Percentiles rank a stretch among this genome's conserved stretches.
Evolutionary conservation across 2,329 filamentous ascomycete species (phyloP).

Genomic region (Dissoconium aciculare): DNA sequence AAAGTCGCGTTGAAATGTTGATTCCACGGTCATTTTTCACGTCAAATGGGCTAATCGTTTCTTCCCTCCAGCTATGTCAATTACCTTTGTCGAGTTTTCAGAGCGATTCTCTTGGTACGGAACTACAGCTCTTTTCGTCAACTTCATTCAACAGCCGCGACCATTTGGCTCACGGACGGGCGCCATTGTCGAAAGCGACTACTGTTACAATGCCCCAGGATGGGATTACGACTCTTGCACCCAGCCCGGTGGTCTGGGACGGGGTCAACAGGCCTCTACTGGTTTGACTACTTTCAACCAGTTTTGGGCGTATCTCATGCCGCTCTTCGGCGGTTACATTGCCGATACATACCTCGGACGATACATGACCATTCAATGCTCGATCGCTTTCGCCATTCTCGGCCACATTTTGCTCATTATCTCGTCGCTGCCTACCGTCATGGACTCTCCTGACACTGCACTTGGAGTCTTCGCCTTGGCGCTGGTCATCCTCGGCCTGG

Average conservation of each 20-base stretch:
- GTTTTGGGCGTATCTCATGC: slow-evolving; percentile 35
- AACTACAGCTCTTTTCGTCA: slow-evolving; percentile 34
- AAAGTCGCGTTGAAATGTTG: no score
- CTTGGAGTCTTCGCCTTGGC: slow-evolving; percentile 51
- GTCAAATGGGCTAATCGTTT: no score
- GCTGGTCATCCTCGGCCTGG: slow-evolving; percentile 54
- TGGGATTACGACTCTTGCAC: slow-evolving; percentile 17
- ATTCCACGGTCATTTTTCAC: no score
- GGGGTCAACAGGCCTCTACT: slow-evolving; percentile 30
- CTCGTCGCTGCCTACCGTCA: slow-evolving; percentile 48
- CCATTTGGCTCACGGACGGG: slow-evolving; percentile 25
- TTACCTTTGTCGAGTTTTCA: slow-evolving; percentile 35
- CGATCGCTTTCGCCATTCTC: slow-evolving; percentile 46
- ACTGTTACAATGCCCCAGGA: slow-evolving; percentile 23
- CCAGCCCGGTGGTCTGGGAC: slow-evolving; percentile 27
- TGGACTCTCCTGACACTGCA: slow-evolving; percentile 39
- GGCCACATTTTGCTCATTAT: slow-evolving; percentile 53
- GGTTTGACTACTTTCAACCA: slow-evolving; percentile 34
- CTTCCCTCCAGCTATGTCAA: slow-evolving; percentile 30
- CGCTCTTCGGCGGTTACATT: slow-evolving; percentile 32
- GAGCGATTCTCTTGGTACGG: slow-evolving; percentile 34
- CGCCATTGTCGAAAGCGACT: slow-evolving; percentile 23
- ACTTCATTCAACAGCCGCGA: slow-evolving; percentile 29
- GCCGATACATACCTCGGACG: slow-evolving; percentile 57
- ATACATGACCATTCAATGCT: slow-evolving; percentile 53